Conservation (phyloP, 257 asterid species). For the Solanum bukasovii region DNA sequence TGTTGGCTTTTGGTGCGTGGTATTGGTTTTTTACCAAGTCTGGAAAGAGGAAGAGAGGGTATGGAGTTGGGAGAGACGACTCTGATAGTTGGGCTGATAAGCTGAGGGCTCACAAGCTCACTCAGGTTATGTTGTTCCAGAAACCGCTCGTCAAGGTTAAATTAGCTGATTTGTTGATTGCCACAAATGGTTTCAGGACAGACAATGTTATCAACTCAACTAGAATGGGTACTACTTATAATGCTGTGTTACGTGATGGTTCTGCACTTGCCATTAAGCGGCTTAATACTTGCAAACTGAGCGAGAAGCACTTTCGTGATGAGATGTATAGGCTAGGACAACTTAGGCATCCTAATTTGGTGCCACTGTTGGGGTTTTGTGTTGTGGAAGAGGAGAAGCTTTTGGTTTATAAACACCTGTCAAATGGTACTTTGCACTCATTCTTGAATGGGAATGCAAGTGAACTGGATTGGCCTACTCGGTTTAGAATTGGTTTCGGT, state of each 20-base stretch:
- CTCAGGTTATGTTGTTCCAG: conserved; percentile 70
- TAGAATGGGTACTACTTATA: conserved; percentile 75
- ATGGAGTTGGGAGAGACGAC: conserved; percentile 38
- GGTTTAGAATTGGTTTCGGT: conserved; percentile 78
- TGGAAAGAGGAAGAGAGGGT: conserved; percentile 47
- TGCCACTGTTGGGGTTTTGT: conserved; percentile 84
- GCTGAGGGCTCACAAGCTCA: conserved; percentile 64
- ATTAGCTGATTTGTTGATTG: conserved; percentile 59
- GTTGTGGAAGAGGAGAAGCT: conserved; percentile 87
- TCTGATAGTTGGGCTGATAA: conserved; percentile 52
- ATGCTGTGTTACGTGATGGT: conserved; percentile 68
- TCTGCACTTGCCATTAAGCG: conserved; percentile 70
- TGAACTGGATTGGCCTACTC: conserved; percentile 64
- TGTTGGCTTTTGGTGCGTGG: conserved; percentile 76
- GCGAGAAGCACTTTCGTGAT: conserved; percentile 66
- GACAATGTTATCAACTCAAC: conserved; percentile 50
- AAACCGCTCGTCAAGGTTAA: conserved; percentile 89
- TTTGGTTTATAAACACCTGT: conserved; percentile 70
- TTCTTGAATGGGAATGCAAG: conserved; percentile 31
- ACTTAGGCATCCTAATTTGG: conserved; percentile 89
- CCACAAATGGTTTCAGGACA: conserved; percentile 51
- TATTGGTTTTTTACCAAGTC: conserved; percentile 54
- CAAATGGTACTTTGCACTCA: conserved; percentile 70
- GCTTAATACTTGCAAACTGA: conserved; percentile 49
- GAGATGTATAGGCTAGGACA: conserved; percentile 91